phyloP scores from a whole-genome alignment of 768 basidiomycete species.

The Phaeolepiota aurea region DNA sequence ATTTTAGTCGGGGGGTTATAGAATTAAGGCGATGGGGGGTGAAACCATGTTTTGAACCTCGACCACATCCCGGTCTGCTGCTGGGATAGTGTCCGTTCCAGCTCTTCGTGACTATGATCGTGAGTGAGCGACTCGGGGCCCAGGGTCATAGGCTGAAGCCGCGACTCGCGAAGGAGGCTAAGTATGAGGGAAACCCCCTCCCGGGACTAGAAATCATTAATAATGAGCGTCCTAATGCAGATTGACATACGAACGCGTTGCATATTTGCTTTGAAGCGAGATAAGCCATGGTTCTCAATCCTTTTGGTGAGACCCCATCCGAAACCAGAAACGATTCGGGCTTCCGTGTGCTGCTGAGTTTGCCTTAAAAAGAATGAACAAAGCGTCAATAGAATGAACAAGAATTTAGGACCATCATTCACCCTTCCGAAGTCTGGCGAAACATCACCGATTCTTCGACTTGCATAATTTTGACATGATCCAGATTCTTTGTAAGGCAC shows the following conservation, averaged over 20 bases:
- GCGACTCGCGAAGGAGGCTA: slow-evolving; percentile 70
- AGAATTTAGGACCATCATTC: slow-evolving; percentile 13
- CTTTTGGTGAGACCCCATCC: slow-evolving; percentile 85
- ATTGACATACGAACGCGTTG: slow-evolving; percentile 53
- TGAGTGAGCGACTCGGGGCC: slow-evolving; percentile 18
- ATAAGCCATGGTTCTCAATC: slow-evolving; percentile 81
- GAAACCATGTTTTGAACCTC: slow-evolving; percentile 34
- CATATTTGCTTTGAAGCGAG: slow-evolving; percentile 79
- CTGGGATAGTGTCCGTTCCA: background rate
- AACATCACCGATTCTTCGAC: slow-evolving; percentile 79
- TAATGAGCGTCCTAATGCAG: background rate
- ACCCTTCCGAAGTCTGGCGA: slow-evolving; percentile 66
- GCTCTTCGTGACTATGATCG: background rate
- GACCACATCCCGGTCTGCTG: slow-evolving; percentile 21
- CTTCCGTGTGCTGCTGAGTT: slow-evolving; percentile 83
- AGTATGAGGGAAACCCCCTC: slow-evolving; percentile 84
- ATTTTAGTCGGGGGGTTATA: too few species aligned
- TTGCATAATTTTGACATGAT: slow-evolving; percentile 91
- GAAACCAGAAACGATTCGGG: slow-evolving; percentile 78
- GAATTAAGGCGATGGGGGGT: slow-evolving; percentile 18
- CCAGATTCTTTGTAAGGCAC: slow-evolving; percentile 82
- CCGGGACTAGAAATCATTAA: slow-evolving; percentile 49
- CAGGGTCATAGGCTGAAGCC: slow-evolving; percentile 49
- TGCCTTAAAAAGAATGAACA: slow-evolving; percentile 32
- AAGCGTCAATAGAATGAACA: background rate